A percentile compares a stretch with the other conserved stretches of the same genome.
These are phyloP conservation scores for Aspergillus cejpii DNA, from an alignment of 2,329 filamentous ascomycete genomes.

Conservation along the genomic window DNA sequence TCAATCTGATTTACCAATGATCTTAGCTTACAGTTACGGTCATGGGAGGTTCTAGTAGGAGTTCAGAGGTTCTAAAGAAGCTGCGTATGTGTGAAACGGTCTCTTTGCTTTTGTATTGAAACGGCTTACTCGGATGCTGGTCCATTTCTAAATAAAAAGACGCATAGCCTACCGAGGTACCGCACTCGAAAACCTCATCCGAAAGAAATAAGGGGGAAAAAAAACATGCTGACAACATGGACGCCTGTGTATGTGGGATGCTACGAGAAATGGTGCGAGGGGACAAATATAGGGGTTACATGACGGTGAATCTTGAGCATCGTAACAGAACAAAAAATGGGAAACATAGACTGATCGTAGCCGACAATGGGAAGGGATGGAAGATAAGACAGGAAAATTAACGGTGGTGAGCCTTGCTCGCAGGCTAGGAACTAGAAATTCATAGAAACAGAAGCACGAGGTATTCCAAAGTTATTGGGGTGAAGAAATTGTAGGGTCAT, in stretches of 20 bases:
- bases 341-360: constrained; percentile 15
- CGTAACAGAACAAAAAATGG: constrained; percentile 30
- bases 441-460: background rate
- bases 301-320: constrained; percentile 46
- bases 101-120: background rate
- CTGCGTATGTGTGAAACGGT: background rate
- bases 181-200: constrained; percentile 7
- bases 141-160: background rate
- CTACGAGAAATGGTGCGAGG: constrained; percentile 22
- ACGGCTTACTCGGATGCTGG: background rate
- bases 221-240: constrained; percentile 30
- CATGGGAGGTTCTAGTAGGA: too few relatives aligned
- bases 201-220: constrained; percentile 10
- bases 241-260: constrained; percentile 39
- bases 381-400: constrained; percentile 13
- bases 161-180: background rate
- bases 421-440: background rate
- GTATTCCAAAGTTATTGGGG: background rate
- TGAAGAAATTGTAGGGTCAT: constrained; percentile 1
- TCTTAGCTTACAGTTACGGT: too few relatives aligned
- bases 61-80: too few relatives aligned
- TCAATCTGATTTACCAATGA: constrained; percentile 3
- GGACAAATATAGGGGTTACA: constrained; percentile 35
- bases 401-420: constrained; percentile 12
- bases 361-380: constrained; percentile 9